Evolutionary conservation across 495 filamentous ascomycete species (phyloP).

Genomic region (Penicillium chermesinum): DNA sequence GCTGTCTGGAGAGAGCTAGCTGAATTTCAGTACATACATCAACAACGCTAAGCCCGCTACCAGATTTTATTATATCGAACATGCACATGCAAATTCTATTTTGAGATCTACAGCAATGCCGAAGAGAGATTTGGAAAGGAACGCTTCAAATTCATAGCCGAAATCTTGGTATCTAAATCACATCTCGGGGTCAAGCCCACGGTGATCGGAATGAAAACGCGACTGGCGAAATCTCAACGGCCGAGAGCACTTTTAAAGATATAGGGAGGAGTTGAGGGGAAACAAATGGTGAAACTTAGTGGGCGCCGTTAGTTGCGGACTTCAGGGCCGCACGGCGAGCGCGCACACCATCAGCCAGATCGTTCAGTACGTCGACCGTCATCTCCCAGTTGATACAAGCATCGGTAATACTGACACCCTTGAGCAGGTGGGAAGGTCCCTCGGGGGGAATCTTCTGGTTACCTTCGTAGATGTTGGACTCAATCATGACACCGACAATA

Average conservation of each 20-base stretch:
- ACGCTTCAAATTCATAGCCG: constrained; percentile 9
- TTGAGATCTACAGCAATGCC: no score
- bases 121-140: neutral
- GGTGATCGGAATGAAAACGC: neutral
- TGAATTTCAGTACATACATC: no score
- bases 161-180: constrained; percentile 5
- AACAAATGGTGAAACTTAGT: constrained; percentile 22
- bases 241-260: constrained; percentile 4
- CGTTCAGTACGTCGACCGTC: constrained; percentile 79
- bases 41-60: no score
- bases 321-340: constrained; percentile 53
- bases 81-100: no score
- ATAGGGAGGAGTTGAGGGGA: no score
- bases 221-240: neutral
- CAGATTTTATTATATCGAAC: no score
- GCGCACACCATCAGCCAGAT: constrained; percentile 79
- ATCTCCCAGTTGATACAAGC: constrained; percentile 94
- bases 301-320: constrained; percentile 28
- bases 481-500: constrained; percentile 97
- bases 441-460: constrained; percentile 88
- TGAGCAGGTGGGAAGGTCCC: constrained; percentile 72
- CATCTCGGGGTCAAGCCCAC: constrained; percentile 17
- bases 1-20: constrained; percentile 15
- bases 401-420: constrained; percentile 95
- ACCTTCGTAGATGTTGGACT: constrained; percentile 95